phyloP scores from a whole-genome alignment of 768 basidiomycete genomes.

The Tricholoma sp. region DNA sequence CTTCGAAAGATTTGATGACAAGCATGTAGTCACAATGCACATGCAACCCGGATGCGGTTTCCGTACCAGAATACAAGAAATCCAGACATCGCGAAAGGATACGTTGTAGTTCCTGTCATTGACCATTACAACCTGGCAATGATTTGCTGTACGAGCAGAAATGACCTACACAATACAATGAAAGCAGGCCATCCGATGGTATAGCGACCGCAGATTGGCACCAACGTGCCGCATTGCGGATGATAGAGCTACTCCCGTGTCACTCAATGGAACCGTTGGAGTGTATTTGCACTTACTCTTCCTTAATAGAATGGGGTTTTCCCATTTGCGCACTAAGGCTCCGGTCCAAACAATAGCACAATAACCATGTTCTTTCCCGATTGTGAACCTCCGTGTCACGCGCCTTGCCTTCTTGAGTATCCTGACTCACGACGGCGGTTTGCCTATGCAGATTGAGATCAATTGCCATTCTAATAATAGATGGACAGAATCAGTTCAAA shows the following conservation, averaged over 20 bases:
- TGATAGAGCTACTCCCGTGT: slow-evolving; percentile 61
- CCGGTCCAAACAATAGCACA: slow-evolving; percentile 82
- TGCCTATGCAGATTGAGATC: slow-evolving; percentile 95
- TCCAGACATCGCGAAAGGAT: slow-evolving; percentile 87
- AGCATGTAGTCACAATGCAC: slow-evolving; percentile 81
- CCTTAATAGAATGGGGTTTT: slow-evolving; percentile 87
- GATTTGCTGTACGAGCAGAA: neutral
- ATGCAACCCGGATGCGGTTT: slow-evolving; percentile 77
- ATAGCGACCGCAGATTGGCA: slow-evolving; percentile 58
- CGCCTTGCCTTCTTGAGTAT: slow-evolving; percentile 74
- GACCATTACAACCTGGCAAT: neutral
- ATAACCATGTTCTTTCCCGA: slow-evolving; percentile 90
- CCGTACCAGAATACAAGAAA: slow-evolving; percentile 81
- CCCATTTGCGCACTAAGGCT: slow-evolving; percentile 96
- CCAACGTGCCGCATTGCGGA: slow-evolving; percentile 80
- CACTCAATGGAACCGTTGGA: neutral
- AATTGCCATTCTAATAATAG: slow-evolving; percentile 73
- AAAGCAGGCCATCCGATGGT: slow-evolving; percentile 62
- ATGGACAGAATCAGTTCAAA: neutral
- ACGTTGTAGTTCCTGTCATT: slow-evolving; percentile 72
- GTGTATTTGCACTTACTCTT: slow-evolving; percentile 62
- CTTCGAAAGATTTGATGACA: slow-evolving; percentile 79
- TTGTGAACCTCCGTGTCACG: slow-evolving; percentile 87
- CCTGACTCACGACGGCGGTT: slow-evolving; percentile 51
- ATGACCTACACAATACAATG: slow-evolving; percentile 68